phyloP scores from a whole-genome alignment of 2,329 filamentous ascomycete genomes.

The Podosphaera aphanis region DNA sequence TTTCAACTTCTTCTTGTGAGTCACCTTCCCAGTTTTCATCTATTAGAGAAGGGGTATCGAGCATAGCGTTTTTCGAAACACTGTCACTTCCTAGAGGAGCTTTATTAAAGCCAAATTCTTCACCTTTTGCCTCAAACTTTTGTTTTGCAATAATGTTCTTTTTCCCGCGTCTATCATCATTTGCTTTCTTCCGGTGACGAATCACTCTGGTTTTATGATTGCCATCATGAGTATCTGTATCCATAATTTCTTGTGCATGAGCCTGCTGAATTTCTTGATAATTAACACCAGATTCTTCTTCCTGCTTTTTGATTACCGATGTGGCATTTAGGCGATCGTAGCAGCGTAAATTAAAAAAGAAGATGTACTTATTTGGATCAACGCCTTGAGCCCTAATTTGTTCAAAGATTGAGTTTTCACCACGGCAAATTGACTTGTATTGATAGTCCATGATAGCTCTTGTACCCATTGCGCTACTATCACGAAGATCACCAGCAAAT shows the following conservation, averaged over 20 bases:
- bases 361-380: slow-evolving; percentile 60
- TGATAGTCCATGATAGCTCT: slow-evolving; percentile 94
- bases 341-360: slow-evolving; percentile 78
- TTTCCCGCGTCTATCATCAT: slow-evolving; percentile 18
- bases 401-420: slow-evolving; percentile 73
- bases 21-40: slow-evolving; percentile 58
- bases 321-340: slow-evolving; percentile 86
- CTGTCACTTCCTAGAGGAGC: slow-evolving; percentile 17
- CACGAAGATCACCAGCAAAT: slow-evolving; percentile 74
- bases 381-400: slow-evolving; percentile 51
- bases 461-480: slow-evolving; percentile 64
- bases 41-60: slow-evolving; percentile 34
- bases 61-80: slow-evolving; percentile 65
- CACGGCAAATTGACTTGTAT: slow-evolving; percentile 84
- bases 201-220: slow-evolving; percentile 19
- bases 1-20: slow-evolving; percentile 52
- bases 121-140: slow-evolving; percentile 26
- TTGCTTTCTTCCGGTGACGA: slow-evolving; percentile 12
- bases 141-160: slow-evolving; percentile 24
- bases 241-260: slow-evolving; percentile 74
- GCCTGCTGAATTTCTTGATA: slow-evolving; percentile 76
- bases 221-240: slow-evolving; percentile 24
- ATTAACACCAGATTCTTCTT: slow-evolving; percentile 55
- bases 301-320: slow-evolving; percentile 44
- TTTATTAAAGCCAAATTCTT: slow-evolving; percentile 14